Conservation (phyloP, 2,329 filamentous ascomycete genomes). For the Venturia effusa region DNA sequence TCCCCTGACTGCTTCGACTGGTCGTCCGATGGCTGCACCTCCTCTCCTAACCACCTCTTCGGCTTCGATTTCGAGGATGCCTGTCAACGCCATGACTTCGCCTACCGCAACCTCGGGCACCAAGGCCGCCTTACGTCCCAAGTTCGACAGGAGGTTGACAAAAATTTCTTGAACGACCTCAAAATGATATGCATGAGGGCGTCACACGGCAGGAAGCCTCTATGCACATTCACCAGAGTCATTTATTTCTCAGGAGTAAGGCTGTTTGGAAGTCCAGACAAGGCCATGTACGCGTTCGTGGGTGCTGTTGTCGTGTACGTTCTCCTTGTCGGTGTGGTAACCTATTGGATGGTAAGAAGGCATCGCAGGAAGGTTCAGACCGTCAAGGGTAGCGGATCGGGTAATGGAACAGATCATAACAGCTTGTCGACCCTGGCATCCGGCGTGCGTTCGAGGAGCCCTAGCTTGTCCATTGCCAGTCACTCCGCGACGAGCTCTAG, state of each 20-base stretch:
- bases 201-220: not conserved
- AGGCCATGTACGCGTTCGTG: not conserved
- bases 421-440: not conserved
- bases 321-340: not conserved
- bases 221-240: not conserved
- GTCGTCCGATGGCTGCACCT: slow-evolving; percentile 8
- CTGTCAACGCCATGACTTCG: slow-evolving; percentile 13
- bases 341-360: not conserved
- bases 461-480: not conserved
- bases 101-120: slow-evolving; percentile 12
- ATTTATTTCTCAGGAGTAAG: slow-evolving; percentile 1
- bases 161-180: slow-evolving; percentile 8
- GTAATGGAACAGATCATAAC: not conserved
- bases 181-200: slow-evolving; percentile 2
- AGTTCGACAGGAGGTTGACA: not conserved
- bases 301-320: not conserved
- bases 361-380: not conserved
- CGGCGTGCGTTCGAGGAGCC: not conserved
- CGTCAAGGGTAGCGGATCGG: no score
- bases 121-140: slow-evolving; percentile 7
- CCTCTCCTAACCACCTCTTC: slow-evolving; percentile 8
- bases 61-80: slow-evolving; percentile 9
- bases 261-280: not conserved
- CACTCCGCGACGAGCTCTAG: not conserved
- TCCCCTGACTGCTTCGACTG: not conserved